Percentiles rank a stretch among this genome's conserved stretches.
Conservation (phyloP, 805 yeast genomes). For the Maudiozyma bulderi region DNA sequence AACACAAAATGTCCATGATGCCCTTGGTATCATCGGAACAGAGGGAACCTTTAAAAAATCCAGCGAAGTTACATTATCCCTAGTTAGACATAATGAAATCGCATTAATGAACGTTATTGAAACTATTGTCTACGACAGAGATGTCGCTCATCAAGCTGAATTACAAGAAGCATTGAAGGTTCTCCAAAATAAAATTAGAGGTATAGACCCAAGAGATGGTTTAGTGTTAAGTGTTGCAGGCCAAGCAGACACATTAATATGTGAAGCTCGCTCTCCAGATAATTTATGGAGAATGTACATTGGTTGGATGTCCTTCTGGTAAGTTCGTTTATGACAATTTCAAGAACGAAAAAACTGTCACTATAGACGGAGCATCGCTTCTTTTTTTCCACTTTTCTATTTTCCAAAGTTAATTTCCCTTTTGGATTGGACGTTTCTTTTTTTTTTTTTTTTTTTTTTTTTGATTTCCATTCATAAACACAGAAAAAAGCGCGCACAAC, state of each 20-base stretch:
- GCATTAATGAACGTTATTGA: constrained; percentile 84
- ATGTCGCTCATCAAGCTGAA: constrained; percentile 39
- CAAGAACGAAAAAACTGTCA: not conserved
- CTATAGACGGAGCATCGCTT: not conserved
- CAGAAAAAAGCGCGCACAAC: too few species aligned
- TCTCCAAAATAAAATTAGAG: constrained; percentile 73
- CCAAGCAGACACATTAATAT: constrained; percentile 81
- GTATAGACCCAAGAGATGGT: constrained; percentile 72
- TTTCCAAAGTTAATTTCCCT: not conserved
- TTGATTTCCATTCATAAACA: too few species aligned
- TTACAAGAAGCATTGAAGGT: constrained; percentile 51
- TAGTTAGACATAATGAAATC: constrained; percentile 71
- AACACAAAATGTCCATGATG: constrained; percentile 82
- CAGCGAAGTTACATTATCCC: constrained; percentile 69
- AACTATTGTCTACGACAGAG: constrained; percentile 72
- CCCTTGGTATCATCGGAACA: constrained; percentile 76
- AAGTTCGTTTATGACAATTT: not conserved
- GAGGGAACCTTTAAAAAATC: constrained; percentile 85
- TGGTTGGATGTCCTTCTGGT: constrained; percentile 84
- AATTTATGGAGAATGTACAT: constrained; percentile 78
- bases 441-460: too few species aligned
- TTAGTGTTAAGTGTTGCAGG: constrained; percentile 85
- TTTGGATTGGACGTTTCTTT: not conserved
- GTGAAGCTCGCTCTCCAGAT: constrained; percentile 65
- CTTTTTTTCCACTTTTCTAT: not conserved